Conservation (phyloP, 2,329 filamentous ascomycete species). For the Cladophialophora bantiana region DNA sequence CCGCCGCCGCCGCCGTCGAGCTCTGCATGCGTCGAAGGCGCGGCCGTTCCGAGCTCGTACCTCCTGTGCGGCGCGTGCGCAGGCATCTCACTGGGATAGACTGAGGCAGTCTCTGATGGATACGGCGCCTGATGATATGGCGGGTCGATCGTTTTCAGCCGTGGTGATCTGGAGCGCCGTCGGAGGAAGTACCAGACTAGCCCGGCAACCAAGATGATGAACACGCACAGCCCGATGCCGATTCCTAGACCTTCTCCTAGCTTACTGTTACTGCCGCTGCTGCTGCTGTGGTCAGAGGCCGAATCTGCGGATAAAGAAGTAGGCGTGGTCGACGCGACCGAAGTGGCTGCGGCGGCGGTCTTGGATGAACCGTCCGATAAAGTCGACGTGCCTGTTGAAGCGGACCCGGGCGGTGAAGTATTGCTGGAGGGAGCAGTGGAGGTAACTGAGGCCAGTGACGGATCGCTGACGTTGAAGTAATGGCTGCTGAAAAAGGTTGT, state of each 20-base stretch:
- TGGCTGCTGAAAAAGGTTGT: not conserved
- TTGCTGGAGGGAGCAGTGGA: not conserved
- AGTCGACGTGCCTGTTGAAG: not conserved
- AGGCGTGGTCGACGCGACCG: not conserved
- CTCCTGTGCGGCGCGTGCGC: not conserved
- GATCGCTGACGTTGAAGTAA: conserved; percentile 5
- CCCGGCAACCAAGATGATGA: not conserved
- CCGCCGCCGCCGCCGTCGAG: not conserved
- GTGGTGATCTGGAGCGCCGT: not conserved
- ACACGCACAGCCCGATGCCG: not conserved
- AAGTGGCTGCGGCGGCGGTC: not conserved
- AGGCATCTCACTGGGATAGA: not conserved
- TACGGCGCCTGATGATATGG: not conserved
- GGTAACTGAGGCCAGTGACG: not conserved
- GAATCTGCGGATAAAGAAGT: not conserved
- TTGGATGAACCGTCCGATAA: not conserved
- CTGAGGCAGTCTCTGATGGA: not conserved
- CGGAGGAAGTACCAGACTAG: not conserved
- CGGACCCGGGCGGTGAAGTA: not conserved
- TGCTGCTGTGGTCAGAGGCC: not conserved
- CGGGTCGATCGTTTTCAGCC: not conserved
- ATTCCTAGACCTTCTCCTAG: not conserved
- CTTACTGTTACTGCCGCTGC: not conserved
- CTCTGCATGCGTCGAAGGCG: not conserved
- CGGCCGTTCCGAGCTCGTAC: not conserved